Base-by-base conservation (phyloP, 75 land plant species). In the Ceratopteris richardii region DNA sequence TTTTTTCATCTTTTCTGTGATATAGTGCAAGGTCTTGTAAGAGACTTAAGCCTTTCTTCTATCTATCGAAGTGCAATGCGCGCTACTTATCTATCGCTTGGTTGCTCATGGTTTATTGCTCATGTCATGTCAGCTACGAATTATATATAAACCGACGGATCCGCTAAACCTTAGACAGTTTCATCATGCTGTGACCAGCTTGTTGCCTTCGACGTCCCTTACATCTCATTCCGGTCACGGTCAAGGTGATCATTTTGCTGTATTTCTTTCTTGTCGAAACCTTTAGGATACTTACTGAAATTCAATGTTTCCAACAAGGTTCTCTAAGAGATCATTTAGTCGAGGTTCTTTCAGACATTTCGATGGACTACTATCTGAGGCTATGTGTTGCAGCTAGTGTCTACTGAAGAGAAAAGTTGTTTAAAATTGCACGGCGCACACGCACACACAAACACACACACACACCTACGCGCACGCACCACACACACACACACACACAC, bases 151-250 rank as follows among this genome's bases (percentile, higher is more conserved):
- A 46, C 82, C 88, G 23, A 48, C 52, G 30, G 74, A 58, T 29
- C 56, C 48, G 53, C 81, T 85, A 50, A 72, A 59, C 54, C 65
- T 85, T 0, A 69, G 81, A 31, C 85, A 85, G 39, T 81, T 85
- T 47, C 85, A 85, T 57, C 84, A 78, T 56, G 78, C 81, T 57
- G 82, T 85, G 17, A 75, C 55, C 25, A 75, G 61, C 51, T 28
- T 85, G 50, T 79, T 77, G 0, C 29, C 62, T 60, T 18, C 40
- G 1, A 3, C 18, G 17, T 11, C 60, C 16, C 13, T 31, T 19
- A 14, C 21, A 57, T 17, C 17, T 29, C 16, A 12, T 31, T 29
- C 19, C 31, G 36, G 60, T 19, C 37, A 29, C 2, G 31, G 60
- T 57, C 60, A 46, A 46, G 50, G 50, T 21, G 22, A 46, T 2